These are phyloP conservation scores for Trichoderma aggressivum DNA, from an alignment of 2,329 filamentous ascomycete genomes.

Conservation along the genomic window DNA sequence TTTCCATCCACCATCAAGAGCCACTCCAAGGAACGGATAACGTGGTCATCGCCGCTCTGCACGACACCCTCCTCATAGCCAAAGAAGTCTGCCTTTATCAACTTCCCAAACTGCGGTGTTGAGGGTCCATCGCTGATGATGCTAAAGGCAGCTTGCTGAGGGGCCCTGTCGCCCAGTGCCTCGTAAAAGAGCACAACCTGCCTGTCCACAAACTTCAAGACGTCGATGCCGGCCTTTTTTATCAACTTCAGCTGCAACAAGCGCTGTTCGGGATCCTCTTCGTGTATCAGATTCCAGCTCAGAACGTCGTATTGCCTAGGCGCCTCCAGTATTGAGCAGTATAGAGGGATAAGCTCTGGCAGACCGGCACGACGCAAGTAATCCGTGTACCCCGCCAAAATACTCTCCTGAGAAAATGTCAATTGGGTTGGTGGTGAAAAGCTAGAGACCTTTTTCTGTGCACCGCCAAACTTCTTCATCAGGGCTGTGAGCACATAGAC, in stretches of 20 bases:
- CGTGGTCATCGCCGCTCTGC: constrained; percentile 60
- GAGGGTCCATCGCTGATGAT: constrained; percentile 44
- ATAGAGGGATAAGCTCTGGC: constrained; percentile 78
- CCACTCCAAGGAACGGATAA: constrained; percentile 84
- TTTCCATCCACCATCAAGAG: constrained; percentile 70
- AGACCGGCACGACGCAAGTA: constrained; percentile 70
- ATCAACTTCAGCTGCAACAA: constrained; percentile 70
- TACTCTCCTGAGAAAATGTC: constrained; percentile 62
- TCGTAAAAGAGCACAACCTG: constrained; percentile 56
- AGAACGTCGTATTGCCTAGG: constrained; percentile 67
- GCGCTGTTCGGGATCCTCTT: constrained; percentile 64
- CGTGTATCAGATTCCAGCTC: constrained; percentile 70
- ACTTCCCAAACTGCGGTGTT: constrained; percentile 46
- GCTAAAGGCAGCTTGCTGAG: constrained; percentile 46
- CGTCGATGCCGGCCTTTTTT: constrained; percentile 68
- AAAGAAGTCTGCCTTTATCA: constrained; percentile 69
- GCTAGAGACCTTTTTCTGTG: constrained; percentile 20
- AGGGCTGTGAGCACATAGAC: constrained; percentile 63
- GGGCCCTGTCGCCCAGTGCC: constrained; percentile 39
- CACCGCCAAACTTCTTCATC: constrained; percentile 54
- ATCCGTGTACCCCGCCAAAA: constrained; percentile 78
- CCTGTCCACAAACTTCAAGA: constrained; percentile 67
- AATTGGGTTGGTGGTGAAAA: constrained; percentile 23
- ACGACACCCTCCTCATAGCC: constrained; percentile 55
- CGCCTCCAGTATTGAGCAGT: constrained; percentile 73